Base-by-base conservation (phyloP, 768 basidiomycete genomes). In the Bullera alba region DNA sequence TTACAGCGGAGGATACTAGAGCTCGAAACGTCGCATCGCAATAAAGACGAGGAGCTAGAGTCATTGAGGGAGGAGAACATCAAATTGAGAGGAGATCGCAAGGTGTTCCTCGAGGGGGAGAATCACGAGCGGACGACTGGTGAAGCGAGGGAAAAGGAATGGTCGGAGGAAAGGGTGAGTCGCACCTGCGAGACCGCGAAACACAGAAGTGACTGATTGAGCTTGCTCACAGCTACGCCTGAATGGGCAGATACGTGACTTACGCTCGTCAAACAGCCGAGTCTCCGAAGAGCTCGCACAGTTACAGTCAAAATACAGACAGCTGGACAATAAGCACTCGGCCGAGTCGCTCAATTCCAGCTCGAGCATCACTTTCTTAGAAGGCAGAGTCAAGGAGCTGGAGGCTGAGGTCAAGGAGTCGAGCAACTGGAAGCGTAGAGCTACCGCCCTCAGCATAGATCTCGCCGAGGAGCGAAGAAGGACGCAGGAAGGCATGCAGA, bases 391-490 rank as follows among this genome's bases (percentile, higher is more conserved):
- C 2, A n/a, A 39, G 5, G 61, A 61, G 7, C 16, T 61, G 5
- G 56, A 67, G 32, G 32, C 42, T 14, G 58, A 64, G 37, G 15
- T 52, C 5, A 55, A 63, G 8, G 41, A 46, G 8, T 32, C 65
- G 29, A 50, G 53, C 32, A 22, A 29, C 5, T 63, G 58, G 63
- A 46, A 61, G 49, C 44, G 56, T 38, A 25, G 70, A 22, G 59
- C 64, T 7, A 51, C 48, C 37, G 50, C 52, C n/a, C 49, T 58
- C 34, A 50, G 38, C 22, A 68, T 68, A n/a, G 56, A 65, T 21
- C 46, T 68, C 12, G 63, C 63, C 39, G 61, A 70, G 42, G 64
- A 70, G 49, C 54, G 48, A 45, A 47, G 66, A 32, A 53, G 46
- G 42, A 48, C 59, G 28, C 45, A 55, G 41, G 55, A 53, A 35